Evolutionary conservation across 2,329 filamentous ascomycete genomes (phyloP), one percentile per base, ranked within the genome.

Genomic region (Colletotrichum agaves): DNA sequence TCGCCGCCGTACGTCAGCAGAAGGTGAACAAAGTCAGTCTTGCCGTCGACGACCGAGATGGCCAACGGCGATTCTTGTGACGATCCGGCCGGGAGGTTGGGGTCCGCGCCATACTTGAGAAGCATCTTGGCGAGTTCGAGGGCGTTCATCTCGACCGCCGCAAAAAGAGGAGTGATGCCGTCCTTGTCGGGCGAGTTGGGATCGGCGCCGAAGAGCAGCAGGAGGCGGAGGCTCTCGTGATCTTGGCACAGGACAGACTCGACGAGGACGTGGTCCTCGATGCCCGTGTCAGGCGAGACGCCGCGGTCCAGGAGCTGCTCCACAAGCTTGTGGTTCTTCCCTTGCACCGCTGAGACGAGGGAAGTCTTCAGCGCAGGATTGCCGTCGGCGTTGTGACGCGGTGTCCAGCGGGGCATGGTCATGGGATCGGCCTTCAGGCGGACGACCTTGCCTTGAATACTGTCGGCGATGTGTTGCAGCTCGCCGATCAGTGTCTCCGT

Each of bases 61-160:
- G 82, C 80, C 35, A 91, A 78, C 0, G 90, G 85, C 1, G 86
- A 84, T 69, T 90, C 87, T 3, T 81, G 76, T 10, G 85, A 82
- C 0, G 82, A 75, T 0, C 86, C 84, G 1, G 81, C 79, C 1
- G 80, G 76, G 50, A 86, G 78, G 73, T 88, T 88, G 10, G 84
- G 83, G 73, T 87, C 87, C 15, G 87, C 87, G 11, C 88, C 88
- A 69, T 91, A 91, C 77, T 90, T 90, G 71, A 90, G 81, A 4
- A 92, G 82, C 57, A 86, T 78, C 33, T 85, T 84, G 0, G 88
- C 87, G 3, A 84, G 88, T 21, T 87, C 85, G 44, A 86, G 74
- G 73, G 87, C 88, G 0, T 81, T 82, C 67, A 82, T 82, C 71
- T 85, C 86, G 3, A 84, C 84, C 0, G 82, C 83, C 15, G 77